A percentile compares a stretch with the other conserved stretches of the same genome.
Evolutionary conservation across 805 yeast genomes (phyloP).

Genomic region (Kluyveromyces lactis): DNA sequence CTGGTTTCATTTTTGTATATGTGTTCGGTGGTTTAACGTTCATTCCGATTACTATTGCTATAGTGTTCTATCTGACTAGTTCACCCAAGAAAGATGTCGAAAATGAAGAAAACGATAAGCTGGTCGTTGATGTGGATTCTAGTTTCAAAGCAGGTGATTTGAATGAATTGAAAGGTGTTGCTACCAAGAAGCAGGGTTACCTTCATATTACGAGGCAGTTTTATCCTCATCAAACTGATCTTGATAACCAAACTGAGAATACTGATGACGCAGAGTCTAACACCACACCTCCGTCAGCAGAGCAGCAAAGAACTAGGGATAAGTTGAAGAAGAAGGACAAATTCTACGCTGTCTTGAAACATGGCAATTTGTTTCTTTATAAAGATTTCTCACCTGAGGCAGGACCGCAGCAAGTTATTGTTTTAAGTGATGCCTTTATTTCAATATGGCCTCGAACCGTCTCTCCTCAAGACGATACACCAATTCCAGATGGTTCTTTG

Average conservation of each 20-base stretch:
- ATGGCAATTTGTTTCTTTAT: slow-evolving; percentile 83
- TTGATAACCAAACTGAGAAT: slow-evolving; percentile 7
- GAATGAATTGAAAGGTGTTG: slow-evolving; percentile 59
- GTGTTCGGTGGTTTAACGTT: slow-evolving; percentile 77
- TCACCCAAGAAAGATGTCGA: slow-evolving; percentile 9
- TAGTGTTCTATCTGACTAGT: slow-evolving; percentile 33
- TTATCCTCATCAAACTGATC: slow-evolving; percentile 40
- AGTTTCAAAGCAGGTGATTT: slow-evolving; percentile 51
- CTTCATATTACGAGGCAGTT: slow-evolving; percentile 76
- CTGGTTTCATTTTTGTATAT: slow-evolving; percentile 40
- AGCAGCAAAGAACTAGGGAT: slow-evolving; percentile 20
- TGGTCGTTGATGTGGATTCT: slow-evolving; percentile 24
- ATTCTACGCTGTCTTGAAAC: slow-evolving; percentile 66
- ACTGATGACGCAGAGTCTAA: slow-evolving; percentile 7
- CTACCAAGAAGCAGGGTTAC: slow-evolving; percentile 67
- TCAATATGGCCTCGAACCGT: slow-evolving; percentile 71
- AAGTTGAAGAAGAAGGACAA: slow-evolving; percentile 41
- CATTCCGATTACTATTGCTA: slow-evolving; percentile 46
- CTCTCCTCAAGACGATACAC: slow-evolving; percentile 30
- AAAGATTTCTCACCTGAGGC: slow-evolving; percentile 43
- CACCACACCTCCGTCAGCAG: slow-evolving; percentile 13
- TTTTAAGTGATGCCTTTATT: slow-evolving; percentile 60
- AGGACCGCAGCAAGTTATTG: slow-evolving; percentile 67
- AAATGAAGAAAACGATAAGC: slow-evolving; percentile 5
- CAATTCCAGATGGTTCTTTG: slow-evolving; percentile 54